A percentile compares a stretch with the other conserved stretches of the same genome.
Conservation (phyloP, 2,329 filamentous ascomycete genomes). For the Emmonsiellopsis sp. region DNA sequence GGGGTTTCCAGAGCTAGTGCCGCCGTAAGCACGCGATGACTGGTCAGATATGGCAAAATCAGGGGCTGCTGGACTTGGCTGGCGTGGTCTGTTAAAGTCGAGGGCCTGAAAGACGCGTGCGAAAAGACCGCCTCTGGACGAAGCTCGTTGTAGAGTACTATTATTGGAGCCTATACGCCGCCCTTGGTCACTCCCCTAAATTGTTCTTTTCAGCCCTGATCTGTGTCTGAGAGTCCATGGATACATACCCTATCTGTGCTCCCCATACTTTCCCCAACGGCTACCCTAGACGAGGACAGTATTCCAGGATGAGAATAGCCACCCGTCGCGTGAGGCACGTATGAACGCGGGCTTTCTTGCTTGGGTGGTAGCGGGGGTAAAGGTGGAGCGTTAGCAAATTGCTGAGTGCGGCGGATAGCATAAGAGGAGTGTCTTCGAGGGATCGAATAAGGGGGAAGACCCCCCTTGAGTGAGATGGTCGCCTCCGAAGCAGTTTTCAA, state of each 20-base stretch:
- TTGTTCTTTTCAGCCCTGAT: background rate
- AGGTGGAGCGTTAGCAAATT: background rate
- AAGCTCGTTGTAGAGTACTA: background rate
- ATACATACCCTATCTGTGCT: background rate
- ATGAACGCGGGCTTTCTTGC: background rate
- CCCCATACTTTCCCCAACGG: background rate
- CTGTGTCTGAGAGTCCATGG: background rate
- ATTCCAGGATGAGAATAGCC: background rate
- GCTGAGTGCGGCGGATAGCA: background rate
- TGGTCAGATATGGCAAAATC: background rate
- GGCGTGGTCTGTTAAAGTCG: conserved; percentile 7
- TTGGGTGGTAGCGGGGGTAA: background rate
- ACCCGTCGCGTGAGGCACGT: background rate
- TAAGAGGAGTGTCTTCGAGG: conserved; percentile 21
- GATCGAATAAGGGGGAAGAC: conserved; percentile 14
- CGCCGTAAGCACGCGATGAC: background rate
- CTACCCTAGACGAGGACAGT: too few relatives aligned
- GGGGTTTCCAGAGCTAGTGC: background rate
- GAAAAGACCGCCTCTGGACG: conserved; percentile 6
- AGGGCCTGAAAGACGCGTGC: conserved; percentile 9
- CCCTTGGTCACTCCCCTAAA: background rate
- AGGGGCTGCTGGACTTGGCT: background rate
- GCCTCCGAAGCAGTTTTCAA: conserved; percentile 15
- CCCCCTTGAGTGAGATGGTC: conserved; percentile 6
- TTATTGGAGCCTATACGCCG: background rate